Evolutionary conservation across 257 asterid genomes (phyloP).

Genomic region (Salvia miltiorrhiza): DNA sequence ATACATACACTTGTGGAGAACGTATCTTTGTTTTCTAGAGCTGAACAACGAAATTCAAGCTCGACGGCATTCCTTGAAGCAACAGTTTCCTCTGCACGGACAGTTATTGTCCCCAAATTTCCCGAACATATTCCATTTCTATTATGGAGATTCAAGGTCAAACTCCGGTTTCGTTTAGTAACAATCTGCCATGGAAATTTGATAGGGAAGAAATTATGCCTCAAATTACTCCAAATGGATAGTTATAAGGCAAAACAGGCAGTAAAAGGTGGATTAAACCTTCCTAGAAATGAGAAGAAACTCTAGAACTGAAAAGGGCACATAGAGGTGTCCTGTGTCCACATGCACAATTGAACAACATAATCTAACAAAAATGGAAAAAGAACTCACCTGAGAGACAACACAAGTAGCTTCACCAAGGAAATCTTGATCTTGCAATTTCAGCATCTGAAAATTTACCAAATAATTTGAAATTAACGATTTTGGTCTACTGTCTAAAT

Average conservation of each 20-base stretch:
- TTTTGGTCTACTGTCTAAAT: background rate
- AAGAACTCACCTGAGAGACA: constrained; percentile 61
- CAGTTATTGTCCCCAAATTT: constrained; percentile 55
- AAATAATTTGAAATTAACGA: constrained; percentile 1
- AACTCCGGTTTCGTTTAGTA: constrained; percentile 43
- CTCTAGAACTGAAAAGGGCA: background rate
- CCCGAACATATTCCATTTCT: constrained; percentile 34
- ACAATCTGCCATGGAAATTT: constrained; percentile 46
- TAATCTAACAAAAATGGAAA: background rate
- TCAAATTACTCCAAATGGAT: background rate
- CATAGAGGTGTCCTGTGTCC: background rate
- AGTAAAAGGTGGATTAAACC: background rate
- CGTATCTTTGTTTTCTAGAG: constrained; percentile 66
- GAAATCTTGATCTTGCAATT: constrained; percentile 66
- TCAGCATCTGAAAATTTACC: constrained; percentile 45
- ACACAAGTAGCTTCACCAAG: constrained; percentile 75
- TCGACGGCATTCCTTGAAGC: constrained; percentile 62
- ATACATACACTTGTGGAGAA: constrained; percentile 68
- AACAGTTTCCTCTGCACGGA: constrained; percentile 66
- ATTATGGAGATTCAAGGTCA: constrained; percentile 53
- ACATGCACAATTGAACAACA: background rate
- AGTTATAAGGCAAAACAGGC: background rate
- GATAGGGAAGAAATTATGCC: background rate
- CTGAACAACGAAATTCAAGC: constrained; percentile 49
- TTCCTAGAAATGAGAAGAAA: background rate